A percentile compares a stretch with the other conserved stretches of the same genome.
Evolutionary conservation across 208 protist species (phyloP).

Genomic region (Crithidia sp.): DNA sequence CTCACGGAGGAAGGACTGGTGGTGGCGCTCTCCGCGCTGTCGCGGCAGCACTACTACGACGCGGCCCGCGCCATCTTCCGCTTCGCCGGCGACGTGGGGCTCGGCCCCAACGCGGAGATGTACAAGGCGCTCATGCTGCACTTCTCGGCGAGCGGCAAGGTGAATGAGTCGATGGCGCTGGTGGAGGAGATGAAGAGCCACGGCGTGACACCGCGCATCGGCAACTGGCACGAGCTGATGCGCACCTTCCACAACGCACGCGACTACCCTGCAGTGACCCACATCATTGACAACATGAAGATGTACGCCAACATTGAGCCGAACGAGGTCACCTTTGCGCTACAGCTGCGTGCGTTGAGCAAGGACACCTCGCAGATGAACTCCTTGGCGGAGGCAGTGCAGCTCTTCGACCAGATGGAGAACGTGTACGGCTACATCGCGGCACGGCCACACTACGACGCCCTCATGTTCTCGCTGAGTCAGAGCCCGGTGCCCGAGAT

Average conservation of each 20-base stretch:
- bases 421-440: constrained; percentile 91
- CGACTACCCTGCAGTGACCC: constrained; percentile 82
- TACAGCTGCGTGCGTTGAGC: constrained; percentile 77
- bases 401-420: constrained; percentile 93
- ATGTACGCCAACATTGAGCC: constrained; percentile 93
- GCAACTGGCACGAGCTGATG: constrained; percentile 94
- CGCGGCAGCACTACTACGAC: constrained; percentile 60
- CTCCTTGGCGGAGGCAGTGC: constrained; percentile 78
- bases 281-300: constrained; percentile 92
- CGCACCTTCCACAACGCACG: constrained; percentile 77
- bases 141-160: constrained; percentile 56
- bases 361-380: constrained; percentile 81
- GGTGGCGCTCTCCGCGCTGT: constrained; percentile 69
- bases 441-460: constrained; percentile 83
- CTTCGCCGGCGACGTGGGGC: constrained; percentile 66
- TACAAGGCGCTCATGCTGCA: constrained; percentile 89
- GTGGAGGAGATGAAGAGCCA: constrained; percentile 91
- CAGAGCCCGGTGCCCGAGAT: constrained; percentile 80
- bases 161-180: constrained; percentile 76
- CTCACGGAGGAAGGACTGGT: constrained; percentile 87
- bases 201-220: constrained; percentile 86
- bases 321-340: constrained; percentile 86
- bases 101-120: constrained; percentile 77
- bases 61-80: constrained; percentile 75
- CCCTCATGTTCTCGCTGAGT: constrained; percentile 84